Percentiles rank a stretch among this genome's conserved stretches.
phyloP scores from a whole-genome alignment of 1,139 yeast genomes.

The Pneumocystis wakefieldiae region DNA sequence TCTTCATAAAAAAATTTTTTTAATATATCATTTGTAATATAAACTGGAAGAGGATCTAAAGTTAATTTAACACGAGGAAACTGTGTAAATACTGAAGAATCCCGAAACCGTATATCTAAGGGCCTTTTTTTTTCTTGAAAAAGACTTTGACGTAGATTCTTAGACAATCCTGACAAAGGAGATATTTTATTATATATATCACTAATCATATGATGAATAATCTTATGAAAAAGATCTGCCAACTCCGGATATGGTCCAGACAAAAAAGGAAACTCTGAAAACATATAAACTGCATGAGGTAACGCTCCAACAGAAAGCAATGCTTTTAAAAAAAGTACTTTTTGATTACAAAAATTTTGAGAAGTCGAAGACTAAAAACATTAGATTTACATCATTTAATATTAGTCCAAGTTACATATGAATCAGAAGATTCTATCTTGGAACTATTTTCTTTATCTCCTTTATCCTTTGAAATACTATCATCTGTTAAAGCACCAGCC shows the following conservation, averaged over 20 bases:
- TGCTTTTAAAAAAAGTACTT: slow-evolving; percentile 35
- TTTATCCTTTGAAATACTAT: background rate
- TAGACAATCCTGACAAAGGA: slow-evolving; percentile 5
- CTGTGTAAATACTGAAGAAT: background rate
- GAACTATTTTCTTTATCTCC: slow-evolving; percentile 2
- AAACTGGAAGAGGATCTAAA: background rate
- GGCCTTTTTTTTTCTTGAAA: background rate
- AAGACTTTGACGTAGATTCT: background rate
- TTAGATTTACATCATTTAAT: background rate
- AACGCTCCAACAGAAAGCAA: slow-evolving; percentile 50
- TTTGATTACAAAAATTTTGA: slow-evolving; percentile 18
- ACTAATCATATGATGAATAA: slow-evolving; percentile 37
- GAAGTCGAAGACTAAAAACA: background rate
- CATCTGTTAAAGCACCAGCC: slow-evolving; percentile 31
- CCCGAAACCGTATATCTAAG: background rate
- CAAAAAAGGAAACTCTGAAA: slow-evolving; percentile 49
- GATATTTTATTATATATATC: slow-evolving; percentile 32
- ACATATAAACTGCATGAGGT: slow-evolving; percentile 46
- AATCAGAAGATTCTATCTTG: background rate
- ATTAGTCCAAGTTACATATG: background rate
- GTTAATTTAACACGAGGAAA: background rate
- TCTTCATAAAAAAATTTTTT: slow-evolving; percentile 36
- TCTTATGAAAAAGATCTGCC: slow-evolving; percentile 33
- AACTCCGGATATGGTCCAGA: slow-evolving; percentile 42
- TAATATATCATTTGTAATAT: background rate